phyloP scores from a whole-genome alignment of 805 yeast genomes.

The Ogataea naganishii region DNA sequence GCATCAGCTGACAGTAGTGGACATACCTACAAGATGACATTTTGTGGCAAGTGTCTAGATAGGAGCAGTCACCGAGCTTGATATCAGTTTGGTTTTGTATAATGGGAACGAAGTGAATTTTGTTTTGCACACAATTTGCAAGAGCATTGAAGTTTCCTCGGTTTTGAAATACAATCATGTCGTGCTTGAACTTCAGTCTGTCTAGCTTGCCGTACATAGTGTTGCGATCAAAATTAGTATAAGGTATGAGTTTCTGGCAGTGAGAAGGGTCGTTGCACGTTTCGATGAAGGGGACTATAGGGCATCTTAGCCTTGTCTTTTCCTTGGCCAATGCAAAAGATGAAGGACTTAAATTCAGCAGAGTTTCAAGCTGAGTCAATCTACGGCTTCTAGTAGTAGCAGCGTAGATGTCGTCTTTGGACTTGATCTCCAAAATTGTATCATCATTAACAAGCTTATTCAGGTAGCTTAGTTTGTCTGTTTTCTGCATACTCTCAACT shows the following conservation, averaged over 20 bases:
- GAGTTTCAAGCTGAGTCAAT: conserved; percentile 15
- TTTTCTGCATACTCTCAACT: no score
- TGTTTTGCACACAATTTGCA: conserved; percentile 23
- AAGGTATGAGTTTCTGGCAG: conserved; percentile 13
- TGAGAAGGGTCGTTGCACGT: conserved; percentile 40
- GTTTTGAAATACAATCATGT: conserved; percentile 2
- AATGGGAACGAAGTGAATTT: conserved; percentile 48
- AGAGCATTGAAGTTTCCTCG: conserved; percentile 6
- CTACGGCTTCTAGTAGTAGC: conserved; percentile 18
- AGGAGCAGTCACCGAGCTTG: conserved; percentile 82
- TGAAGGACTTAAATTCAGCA: conserved; percentile 24
- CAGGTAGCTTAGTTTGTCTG: no score
- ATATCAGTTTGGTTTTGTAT: conserved; percentile 57
- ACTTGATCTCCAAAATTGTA: conserved; percentile 4
- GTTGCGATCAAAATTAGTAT: conserved; percentile 15
- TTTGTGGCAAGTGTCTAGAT: conserved; percentile 89
- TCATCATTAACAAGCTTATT: neutral
- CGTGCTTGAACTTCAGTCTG: conserved; percentile 15
- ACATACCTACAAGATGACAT: conserved; percentile 70
- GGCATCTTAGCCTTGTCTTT: conserved; percentile 29
- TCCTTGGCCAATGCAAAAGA: conserved; percentile 30
- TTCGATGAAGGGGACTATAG: conserved; percentile 34
- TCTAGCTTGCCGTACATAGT: conserved; percentile 20
- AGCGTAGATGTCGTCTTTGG: conserved; percentile 20
- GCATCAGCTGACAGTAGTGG: conserved; percentile 57